Evolutionary conservation across 1,284 basidiomycete species (phyloP).

Genomic region (Sporisorium sorghi): DNA sequence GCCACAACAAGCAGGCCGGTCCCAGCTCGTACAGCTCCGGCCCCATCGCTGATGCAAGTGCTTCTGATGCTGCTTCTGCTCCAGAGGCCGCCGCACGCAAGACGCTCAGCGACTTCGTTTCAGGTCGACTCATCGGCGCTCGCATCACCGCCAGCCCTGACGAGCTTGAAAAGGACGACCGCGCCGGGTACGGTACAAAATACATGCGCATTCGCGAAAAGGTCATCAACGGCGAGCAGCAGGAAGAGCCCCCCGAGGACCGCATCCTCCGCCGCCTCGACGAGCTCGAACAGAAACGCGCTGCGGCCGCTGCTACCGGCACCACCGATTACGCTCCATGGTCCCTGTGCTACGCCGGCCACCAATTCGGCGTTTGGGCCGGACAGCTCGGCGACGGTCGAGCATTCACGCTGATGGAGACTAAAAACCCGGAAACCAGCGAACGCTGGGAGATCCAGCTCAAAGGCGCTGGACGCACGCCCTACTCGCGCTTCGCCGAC

Average conservation of each 20-base stretch:
- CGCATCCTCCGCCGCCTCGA: slow-evolving; percentile 32
- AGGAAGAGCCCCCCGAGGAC: slow-evolving; percentile 25
- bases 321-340: slow-evolving; percentile 54
- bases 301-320: slow-evolving; percentile 13
- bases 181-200: slow-evolving; percentile 45
- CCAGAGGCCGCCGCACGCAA: slow-evolving; percentile 37
- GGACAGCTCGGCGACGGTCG: slow-evolving; percentile 97
- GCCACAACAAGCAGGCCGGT: slow-evolving; percentile 68
- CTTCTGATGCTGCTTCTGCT: slow-evolving; percentile 10
- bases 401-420: slow-evolving; percentile 83
- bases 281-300: slow-evolving; percentile 42
- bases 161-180: slow-evolving; percentile 26
- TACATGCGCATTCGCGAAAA: slow-evolving; percentile 47
- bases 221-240: slow-evolving; percentile 36
- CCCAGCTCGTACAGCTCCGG: slow-evolving; percentile 62
- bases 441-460: slow-evolving; percentile 81
- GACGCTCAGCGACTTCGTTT: slow-evolving; percentile 52
- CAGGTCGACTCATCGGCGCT: slow-evolving; percentile 52
- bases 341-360: slow-evolving; percentile 66
- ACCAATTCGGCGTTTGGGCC: slow-evolving; percentile 91
- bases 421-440: slow-evolving; percentile 72
- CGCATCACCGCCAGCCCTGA: slow-evolving; percentile 15
- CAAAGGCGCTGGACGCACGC: slow-evolving; percentile 92
- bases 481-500: slow-evolving; percentile 89
- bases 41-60: slow-evolving; percentile 45